Percentiles rank a stretch among this genome's conserved stretches.
Conservation (phyloP, 2,329 filamentous ascomycete species). For the Nannizziopsis arthrosporioides region DNA sequence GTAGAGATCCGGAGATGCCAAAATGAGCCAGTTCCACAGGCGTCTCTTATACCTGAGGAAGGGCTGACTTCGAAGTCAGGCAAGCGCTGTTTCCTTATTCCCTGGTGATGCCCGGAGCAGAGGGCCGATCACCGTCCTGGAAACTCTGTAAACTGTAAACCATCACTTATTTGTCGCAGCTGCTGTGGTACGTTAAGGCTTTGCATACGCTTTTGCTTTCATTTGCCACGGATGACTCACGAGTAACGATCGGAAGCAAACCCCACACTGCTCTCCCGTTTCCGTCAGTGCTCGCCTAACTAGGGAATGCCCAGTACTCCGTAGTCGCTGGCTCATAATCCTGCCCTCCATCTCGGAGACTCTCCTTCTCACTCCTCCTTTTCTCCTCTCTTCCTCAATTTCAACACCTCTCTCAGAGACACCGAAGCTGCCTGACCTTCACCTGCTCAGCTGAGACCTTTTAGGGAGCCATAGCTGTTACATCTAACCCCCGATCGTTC, state of each 20-base stretch:
- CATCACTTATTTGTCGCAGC: not conserved
- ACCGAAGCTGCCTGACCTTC: conserved; percentile 10
- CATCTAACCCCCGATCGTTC: not conserved
- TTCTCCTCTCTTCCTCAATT: conserved; percentile 10
- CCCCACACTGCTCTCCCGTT: conserved; percentile 3
- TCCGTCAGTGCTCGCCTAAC: too few relatives aligned
- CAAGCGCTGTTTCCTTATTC: too few relatives aligned
- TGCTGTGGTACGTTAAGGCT: conserved; percentile 1
- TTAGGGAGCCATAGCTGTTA: not conserved
- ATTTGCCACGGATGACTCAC: conserved; percentile 5
- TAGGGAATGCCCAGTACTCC: not conserved
- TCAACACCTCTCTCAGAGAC: conserved; percentile 5
- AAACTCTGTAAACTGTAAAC: too few relatives aligned
- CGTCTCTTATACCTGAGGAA: not conserved
- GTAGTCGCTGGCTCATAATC: not conserved
- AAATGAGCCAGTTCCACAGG: not conserved
- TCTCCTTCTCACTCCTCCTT: conserved; percentile 1
- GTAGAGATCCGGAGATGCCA: not conserved
- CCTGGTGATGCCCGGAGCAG: too few relatives aligned
- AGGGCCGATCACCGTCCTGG: too few relatives aligned
- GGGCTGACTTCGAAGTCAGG: too few relatives aligned
- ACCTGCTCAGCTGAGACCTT: not conserved
- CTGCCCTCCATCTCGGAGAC: not conserved
- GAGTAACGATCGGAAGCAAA: conserved; percentile 3
- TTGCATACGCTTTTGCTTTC: not conserved